A percentile compares a stretch with the other conserved stretches of the same genome.
These are phyloP conservation scores for Nissolia schottii DNA, from an alignment of 306 rosid genomes.

Conservation along the genomic window DNA sequence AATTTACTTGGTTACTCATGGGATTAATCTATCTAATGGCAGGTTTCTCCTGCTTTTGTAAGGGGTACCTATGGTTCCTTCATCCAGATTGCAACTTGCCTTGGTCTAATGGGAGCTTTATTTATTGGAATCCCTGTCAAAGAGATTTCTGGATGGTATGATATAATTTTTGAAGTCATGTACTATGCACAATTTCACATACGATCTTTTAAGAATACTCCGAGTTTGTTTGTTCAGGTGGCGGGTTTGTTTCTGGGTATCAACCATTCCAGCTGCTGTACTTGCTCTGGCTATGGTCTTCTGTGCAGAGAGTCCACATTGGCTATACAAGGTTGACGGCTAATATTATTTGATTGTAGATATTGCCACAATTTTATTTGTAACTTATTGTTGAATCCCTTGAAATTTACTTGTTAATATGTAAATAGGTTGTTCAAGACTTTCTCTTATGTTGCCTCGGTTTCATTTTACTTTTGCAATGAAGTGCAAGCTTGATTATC, in stretches of 20 bases:
- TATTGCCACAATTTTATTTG: not conserved
- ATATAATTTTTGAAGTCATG: slow-evolving; percentile 3
- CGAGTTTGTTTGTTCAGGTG: slow-evolving; percentile 61
- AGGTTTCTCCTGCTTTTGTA: slow-evolving; percentile 93
- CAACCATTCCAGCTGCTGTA: slow-evolving; percentile 75
- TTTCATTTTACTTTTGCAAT: not conserved
- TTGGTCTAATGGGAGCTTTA: slow-evolving; percentile 85
- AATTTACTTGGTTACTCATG: slow-evolving; percentile 9
- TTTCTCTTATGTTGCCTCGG: not conserved
- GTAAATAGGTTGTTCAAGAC: not conserved
- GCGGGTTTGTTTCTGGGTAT: slow-evolving; percentile 92
- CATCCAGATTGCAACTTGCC: slow-evolving; percentile 91
- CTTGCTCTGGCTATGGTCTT: slow-evolving; percentile 70
- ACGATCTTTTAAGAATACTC: slow-evolving; percentile 15
- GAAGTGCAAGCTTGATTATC: slow-evolving; percentile 3
- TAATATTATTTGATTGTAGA: slow-evolving; percentile 16
- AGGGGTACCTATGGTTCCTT: slow-evolving; percentile 95
- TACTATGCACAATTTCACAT: slow-evolving; percentile 6
- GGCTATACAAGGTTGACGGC: slow-evolving; percentile 75
- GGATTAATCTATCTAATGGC: slow-evolving; percentile 22
- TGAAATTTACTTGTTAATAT: slow-evolving; percentile 15
- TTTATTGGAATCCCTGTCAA: slow-evolving; percentile 90
- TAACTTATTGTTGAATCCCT: not conserved
- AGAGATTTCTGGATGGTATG: slow-evolving; percentile 81
- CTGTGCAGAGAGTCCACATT: slow-evolving; percentile 94